Evolutionary conservation across 78 protist genomes (phyloP).

Genomic region (Dictyostelium purpureum): DNA sequence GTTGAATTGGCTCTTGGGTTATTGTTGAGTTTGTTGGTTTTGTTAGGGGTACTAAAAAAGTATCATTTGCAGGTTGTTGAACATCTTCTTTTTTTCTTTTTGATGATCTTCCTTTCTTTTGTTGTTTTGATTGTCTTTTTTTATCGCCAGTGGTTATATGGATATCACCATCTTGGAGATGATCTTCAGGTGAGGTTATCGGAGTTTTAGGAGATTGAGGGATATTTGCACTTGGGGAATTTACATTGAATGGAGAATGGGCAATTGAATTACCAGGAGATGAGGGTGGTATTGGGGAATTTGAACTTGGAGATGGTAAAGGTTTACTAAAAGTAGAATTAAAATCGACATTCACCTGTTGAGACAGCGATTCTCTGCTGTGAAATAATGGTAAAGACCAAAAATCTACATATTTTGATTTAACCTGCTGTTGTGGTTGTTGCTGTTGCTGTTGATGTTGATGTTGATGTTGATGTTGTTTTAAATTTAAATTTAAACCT

Average conservation of each 20-base stretch:
- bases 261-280: not conserved
- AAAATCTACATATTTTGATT: slow-evolving; percentile 4
- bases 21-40: not conserved
- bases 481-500: slow-evolving; percentile 14
- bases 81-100: slow-evolving; percentile 62
- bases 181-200: slow-evolving; percentile 13
- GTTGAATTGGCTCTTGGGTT: not conserved
- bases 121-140: slow-evolving; percentile 1
- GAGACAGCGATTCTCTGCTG: not conserved
- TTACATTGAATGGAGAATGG: slow-evolving; percentile 15
- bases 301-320: not conserved
- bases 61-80: not conserved
- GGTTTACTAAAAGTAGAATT: not conserved
- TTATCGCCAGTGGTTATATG: not conserved
- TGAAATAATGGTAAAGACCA: slow-evolving; percentile 16
- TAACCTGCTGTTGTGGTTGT: not conserved
- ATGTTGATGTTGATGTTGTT: not conserved
- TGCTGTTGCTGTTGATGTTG: not conserved
- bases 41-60: not conserved
- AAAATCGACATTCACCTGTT: not conserved
- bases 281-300: not conserved
- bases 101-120: slow-evolving; percentile 24
- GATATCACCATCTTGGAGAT: not conserved
- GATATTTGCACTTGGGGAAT: slow-evolving; percentile 10
- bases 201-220: slow-evolving; percentile 39